Base-by-base conservation (phyloP, 257 asterid genomes). In the Gardenia jasminoides region DNA sequence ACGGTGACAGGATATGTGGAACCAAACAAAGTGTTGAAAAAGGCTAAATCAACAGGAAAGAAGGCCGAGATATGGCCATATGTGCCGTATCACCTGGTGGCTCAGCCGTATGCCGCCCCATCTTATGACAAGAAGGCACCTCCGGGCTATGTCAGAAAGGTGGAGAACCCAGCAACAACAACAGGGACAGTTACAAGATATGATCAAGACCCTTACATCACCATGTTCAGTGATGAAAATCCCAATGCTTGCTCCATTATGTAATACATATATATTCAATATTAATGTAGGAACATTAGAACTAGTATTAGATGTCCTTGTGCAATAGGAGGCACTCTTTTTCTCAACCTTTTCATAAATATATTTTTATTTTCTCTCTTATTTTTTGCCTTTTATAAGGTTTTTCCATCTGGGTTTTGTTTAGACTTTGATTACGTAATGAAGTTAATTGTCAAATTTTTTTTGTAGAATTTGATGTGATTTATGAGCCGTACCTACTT, bases 61-160 rank as follows among this genome's bases (percentile, higher is more conserved):
- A 92, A 91, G 83, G 91, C 91, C 11, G 98, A 92, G 89, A 86
- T 92, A 58, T 94, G 98, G 98, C 98, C 97, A 3, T 94, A 94
- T 69, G 91, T 92, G 22, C 97, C 97, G 0, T 92, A 94, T 83
- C 90, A 90, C 77, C 84, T 92, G 82, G 98, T 94, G 84, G 92
- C 98, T 56, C 97, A 91, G 78, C 98, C 98, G 2, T 92, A 94
- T 72, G 91, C 96, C 1, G 88, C 90, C 2, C 88, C 78, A 77
- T 81, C 92, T 56, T 94, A 94, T 76, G 98, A 94, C 89, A 91
- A 90, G 90, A 92, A 87, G 79, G 98, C 98, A 24, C 98, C 98
- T 0, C 92, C 98, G 7, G 97, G 97, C 0, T 88, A 79, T 31
- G 98, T 94, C 66, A 85, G 98, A 72, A 87, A 83, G 72, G 91